phyloP scores from a whole-genome alignment of 164 flowering plant species.

The Euptelea pleiosperma region DNA sequence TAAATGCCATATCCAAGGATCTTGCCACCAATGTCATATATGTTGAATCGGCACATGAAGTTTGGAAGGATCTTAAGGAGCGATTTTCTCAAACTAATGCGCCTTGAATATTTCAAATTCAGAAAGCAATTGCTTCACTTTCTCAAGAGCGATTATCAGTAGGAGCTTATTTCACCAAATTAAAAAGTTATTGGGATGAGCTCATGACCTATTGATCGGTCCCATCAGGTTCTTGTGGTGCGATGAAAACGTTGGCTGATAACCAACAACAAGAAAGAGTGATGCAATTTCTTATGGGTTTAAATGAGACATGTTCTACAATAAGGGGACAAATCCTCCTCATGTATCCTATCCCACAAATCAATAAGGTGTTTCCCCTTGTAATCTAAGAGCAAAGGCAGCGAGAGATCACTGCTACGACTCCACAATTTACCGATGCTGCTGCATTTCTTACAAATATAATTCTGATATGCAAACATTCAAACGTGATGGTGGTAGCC shows the following conservation, averaged over 20 bases:
- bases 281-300: neutral
- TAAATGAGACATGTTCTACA: too few relatives aligned
- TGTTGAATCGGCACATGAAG: neutral
- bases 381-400: too few relatives aligned
- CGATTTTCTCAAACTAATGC: constrained; percentile 1
- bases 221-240: neutral
- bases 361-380: too few relatives aligned
- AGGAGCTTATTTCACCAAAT: constrained; percentile 1
- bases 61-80: neutral
- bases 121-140: neutral
- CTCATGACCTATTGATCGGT: neutral
- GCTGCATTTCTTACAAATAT: too few relatives aligned
- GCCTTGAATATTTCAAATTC: constrained; percentile 5
- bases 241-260: neutral
- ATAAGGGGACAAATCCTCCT: neutral
- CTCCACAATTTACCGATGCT: too few relatives aligned
- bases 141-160: neutral
- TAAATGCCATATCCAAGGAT: constrained; percentile 1
- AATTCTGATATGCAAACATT: too few relatives aligned
- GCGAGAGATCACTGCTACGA: too few relatives aligned
- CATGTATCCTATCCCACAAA: too few relatives aligned
- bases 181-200: neutral
- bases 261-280: neutral
- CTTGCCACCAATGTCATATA: constrained; percentile 1
- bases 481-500: too few relatives aligned